Evolutionary conservation across 345 rosid species (phyloP), one percentile per base, ranked within the genome.

Genomic region (Combretum micranthum): DNA sequence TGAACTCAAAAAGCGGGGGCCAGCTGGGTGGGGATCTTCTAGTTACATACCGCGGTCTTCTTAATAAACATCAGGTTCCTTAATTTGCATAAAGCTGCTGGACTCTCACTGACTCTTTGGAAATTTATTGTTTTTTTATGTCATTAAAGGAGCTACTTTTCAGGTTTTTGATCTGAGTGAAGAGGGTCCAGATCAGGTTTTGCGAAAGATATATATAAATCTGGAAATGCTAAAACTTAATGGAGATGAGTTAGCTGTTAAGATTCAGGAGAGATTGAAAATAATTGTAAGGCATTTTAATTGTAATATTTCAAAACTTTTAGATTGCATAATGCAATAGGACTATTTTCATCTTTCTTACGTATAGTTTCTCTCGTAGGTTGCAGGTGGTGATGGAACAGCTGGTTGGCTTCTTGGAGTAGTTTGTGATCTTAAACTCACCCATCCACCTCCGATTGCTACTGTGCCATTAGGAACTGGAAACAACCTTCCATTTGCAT

Each of bases 361-460:
- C 42, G 1, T n/a, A 32, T 51, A 50, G 46, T 50, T 19, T 59
- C 18, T 47, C 63, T 25, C 26, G 22, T 67, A 88, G 98, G 97
- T 86, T 72, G 95, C 95, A 55, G 97, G 99, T 69, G 97, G 99
- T 16, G 99, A 93, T 76, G 99, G 99, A 55, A 93, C 99, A 3
- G 99, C 97, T 59, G 88, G 96, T 5, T 92, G 99, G 99, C 89
- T 89, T 65, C 91, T 92, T 62, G 97, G 96, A 59, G 97, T 89
- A 69, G 91, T 92, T 42, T 81, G 85, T 60, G 97, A 89, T 64
- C 94, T 92, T 51, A 89, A 80, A 70, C 71, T 92, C 50, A 72
- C 89, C 46, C 87, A 81, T 69, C 83, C 99, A 10, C 99, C 97
- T 12, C 91, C 99, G 16, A 70, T 93, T 60, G 99, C 97, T 15